Conservation (phyloP, 176 grass and related monocot species). For the Bonia amplexicaulis region DNA sequence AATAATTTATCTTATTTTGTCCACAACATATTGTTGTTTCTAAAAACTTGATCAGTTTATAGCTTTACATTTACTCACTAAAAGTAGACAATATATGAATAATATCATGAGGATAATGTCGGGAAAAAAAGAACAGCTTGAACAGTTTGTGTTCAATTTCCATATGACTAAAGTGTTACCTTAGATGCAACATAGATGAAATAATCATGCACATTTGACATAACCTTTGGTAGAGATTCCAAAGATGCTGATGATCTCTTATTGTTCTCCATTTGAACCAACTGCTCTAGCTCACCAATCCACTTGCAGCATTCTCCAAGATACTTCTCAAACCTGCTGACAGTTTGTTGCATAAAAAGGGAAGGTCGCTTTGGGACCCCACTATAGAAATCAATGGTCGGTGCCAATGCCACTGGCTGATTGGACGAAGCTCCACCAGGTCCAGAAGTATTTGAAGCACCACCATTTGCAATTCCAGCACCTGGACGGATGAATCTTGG, state of each 20-base stretch:
- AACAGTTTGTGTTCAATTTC: neutral
- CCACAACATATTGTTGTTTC: neutral
- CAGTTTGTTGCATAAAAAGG: slow-evolving; percentile 64
- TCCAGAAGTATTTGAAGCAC: slow-evolving; percentile 35
- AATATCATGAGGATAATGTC: neutral
- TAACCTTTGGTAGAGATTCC: slow-evolving; percentile 88
- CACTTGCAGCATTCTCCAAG: slow-evolving; percentile 82
- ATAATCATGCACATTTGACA: slow-evolving; percentile 94
- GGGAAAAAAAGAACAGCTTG: neutral
- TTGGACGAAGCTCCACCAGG: slow-evolving; percentile 30
- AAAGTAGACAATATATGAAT: neutral
- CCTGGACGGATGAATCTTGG: slow-evolving; percentile 56
- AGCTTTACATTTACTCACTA: neutral
- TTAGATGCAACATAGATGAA: slow-evolving; percentile 95
- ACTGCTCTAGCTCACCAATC: slow-evolving; percentile 81
- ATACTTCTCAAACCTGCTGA: slow-evolving; percentile 79
- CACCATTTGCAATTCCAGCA: slow-evolving; percentile 41
- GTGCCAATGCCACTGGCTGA: slow-evolving; percentile 47
- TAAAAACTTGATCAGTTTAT: neutral
- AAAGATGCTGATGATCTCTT: slow-evolving; percentile 61
- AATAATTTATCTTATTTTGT: neutral
- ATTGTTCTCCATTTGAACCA: slow-evolving; percentile 70
- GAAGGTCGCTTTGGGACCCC: slow-evolving; percentile 87
- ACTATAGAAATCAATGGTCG: slow-evolving; percentile 81
- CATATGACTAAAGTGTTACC: slow-evolving; percentile 36